phyloP scores from a whole-genome alignment of 164 flowering plant genomes.

The Stephania yunnanensis region DNA sequence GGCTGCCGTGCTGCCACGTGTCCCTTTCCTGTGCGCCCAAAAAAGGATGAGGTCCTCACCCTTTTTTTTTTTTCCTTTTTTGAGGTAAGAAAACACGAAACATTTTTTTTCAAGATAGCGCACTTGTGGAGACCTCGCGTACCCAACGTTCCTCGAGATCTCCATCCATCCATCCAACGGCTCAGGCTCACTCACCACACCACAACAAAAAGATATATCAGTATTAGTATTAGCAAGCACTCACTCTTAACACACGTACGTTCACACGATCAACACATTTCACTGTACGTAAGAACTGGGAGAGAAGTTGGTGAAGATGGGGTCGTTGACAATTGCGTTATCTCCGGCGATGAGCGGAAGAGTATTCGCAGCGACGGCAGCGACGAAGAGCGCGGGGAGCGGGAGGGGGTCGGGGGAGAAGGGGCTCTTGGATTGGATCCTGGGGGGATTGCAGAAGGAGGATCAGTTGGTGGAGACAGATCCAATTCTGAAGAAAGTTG shows the following conservation, averaged over 20 bases:
- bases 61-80: background rate
- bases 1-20: slow-evolving; percentile 23
- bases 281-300: too few species aligned
- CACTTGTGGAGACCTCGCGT: slow-evolving; percentile 63
- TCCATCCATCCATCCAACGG: slow-evolving; percentile 20
- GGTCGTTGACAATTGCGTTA: slow-evolving; percentile 37
- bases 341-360: slow-evolving; percentile 31
- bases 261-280: too few species aligned
- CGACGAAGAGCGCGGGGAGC: slow-evolving; percentile 38
- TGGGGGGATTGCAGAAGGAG: slow-evolving; percentile 53
- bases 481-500: slow-evolving; percentile 82
- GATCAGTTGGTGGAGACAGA: slow-evolving; percentile 83
- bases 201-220: slow-evolving; percentile 12
- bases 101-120: slow-evolving; percentile 25
- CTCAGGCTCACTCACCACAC: slow-evolving; percentile 11
- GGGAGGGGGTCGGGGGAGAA: slow-evolving; percentile 51
- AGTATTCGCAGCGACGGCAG: slow-evolving; percentile 55
- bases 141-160: slow-evolving; percentile 15
- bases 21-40: slow-evolving; percentile 2
- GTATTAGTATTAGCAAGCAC: background rate
- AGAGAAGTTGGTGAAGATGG: slow-evolving; percentile 29
- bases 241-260: background rate
- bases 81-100: background rate
- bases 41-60: background rate
- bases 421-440: slow-evolving; percentile 52